Conservation (phyloP, 768 basidiomycete species). For the Serendipita indica region DNA sequence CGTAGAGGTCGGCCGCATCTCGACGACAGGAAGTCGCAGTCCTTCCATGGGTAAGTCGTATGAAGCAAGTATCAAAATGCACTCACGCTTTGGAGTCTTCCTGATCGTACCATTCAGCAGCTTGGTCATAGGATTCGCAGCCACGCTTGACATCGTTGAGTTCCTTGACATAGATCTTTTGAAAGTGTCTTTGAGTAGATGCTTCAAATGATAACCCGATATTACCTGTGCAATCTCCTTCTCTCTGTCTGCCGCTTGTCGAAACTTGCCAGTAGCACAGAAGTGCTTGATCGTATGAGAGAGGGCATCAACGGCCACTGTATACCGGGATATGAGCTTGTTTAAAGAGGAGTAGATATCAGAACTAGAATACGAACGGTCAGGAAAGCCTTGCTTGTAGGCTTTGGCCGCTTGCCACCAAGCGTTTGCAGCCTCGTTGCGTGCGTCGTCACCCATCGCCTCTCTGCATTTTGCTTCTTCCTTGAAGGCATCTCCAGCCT, state of each 20-base stretch:
- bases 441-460: conserved; percentile 52
- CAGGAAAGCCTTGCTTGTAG: conserved; percentile 78
- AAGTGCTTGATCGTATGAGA: conserved; percentile 72
- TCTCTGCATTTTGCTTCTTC: conserved; percentile 91
- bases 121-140: conserved; percentile 79
- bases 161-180: conserved; percentile 65
- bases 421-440: conserved; percentile 90
- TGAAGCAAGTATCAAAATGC: neutral
- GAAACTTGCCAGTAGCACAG: conserved; percentile 73
- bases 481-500: conserved; percentile 83
- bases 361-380: conserved; percentile 51
- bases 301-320: conserved; percentile 83
- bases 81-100: conserved; percentile 92
- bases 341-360: conserved; percentile 9
- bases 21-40: conserved; percentile 94
- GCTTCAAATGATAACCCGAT: conserved; percentile 9
- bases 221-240: conserved; percentile 79
- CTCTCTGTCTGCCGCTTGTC: conserved; percentile 95
- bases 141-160: conserved; percentile 65
- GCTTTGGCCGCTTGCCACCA: conserved; percentile 98
- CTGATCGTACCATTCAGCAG: conserved; percentile 94
- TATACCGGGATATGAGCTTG: conserved; percentile 13
- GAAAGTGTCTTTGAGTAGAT: neutral
- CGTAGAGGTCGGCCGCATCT: conserved; percentile 90
- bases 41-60: conserved; percentile 27